Evolutionary conservation across 2,329 filamentous ascomycete species (phyloP).

Genomic region (Ascochyta koolunga): DNA sequence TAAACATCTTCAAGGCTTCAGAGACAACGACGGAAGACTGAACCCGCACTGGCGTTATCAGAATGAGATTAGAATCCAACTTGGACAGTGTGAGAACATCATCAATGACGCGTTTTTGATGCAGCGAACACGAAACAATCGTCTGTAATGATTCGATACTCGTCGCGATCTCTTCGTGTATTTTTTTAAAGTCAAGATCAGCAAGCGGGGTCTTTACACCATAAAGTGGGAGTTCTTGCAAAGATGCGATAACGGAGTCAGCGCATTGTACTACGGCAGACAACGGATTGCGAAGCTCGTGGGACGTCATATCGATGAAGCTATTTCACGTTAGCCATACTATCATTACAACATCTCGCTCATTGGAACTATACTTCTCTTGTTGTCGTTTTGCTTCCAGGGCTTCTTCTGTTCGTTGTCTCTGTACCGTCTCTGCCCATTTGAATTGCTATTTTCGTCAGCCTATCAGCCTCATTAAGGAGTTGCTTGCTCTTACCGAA

Average conservation of each 20-base stretch:
- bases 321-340: slow-evolving; percentile 19
- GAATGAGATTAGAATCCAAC: slow-evolving; percentile 36
- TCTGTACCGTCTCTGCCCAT: slow-evolving; percentile 46
- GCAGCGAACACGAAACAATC: slow-evolving; percentile 45
- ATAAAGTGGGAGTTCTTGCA: slow-evolving; percentile 3
- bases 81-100: slow-evolving; percentile 49
- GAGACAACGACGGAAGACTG: slow-evolving; percentile 28
- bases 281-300: slow-evolving; percentile 45
- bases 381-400: slow-evolving; percentile 47
- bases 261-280: slow-evolving; percentile 52
- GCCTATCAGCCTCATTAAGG: background rate
- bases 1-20: slow-evolving; percentile 38
- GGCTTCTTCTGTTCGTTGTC: slow-evolving; percentile 42
- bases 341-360: too few relatives aligned
- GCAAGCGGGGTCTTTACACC: slow-evolving; percentile 5
- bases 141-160: slow-evolving; percentile 43
- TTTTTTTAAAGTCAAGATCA: slow-evolving; percentile 9
- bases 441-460: slow-evolving; percentile 35
- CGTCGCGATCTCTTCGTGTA: slow-evolving; percentile 25
- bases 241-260: slow-evolving; percentile 45
- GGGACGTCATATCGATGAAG: slow-evolving; percentile 43
- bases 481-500: slow-evolving; percentile 13
- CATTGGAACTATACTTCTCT: slow-evolving; percentile 31
- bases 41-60: slow-evolving; percentile 34
- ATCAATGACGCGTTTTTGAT: slow-evolving; percentile 50